Percentiles rank a stretch among this genome's conserved stretches.
Conservation (phyloP, 2,329 filamentous ascomycete genomes). For the Aspergillus sp. region DNA sequence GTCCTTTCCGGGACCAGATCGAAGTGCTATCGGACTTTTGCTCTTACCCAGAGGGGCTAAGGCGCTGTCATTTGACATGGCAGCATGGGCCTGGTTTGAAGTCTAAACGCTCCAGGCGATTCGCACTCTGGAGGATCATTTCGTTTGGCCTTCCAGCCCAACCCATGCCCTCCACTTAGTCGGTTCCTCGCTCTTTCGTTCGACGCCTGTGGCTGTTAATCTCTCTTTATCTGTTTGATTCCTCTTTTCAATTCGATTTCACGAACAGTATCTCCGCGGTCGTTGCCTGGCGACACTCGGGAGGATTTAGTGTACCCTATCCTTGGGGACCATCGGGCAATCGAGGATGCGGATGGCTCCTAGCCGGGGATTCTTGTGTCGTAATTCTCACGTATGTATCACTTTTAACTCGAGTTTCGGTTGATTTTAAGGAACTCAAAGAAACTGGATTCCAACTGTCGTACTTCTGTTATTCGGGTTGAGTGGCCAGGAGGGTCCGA, state of each 20-base stretch:
- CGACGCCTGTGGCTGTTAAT: background rate
- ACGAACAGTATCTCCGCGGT: constrained; percentile 4
- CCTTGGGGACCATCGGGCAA: constrained; percentile 3
- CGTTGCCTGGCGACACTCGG: background rate
- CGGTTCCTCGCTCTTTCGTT: background rate
- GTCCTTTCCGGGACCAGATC: constrained; percentile 15
- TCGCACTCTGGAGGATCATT: constrained; percentile 15
- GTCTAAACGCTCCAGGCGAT: constrained; percentile 8
- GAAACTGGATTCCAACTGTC: background rate
- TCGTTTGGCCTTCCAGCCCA: constrained; percentile 9
- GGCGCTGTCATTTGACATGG: background rate
- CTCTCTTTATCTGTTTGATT: background rate
- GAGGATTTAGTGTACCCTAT: constrained; percentile 14
- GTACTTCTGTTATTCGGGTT: constrained; percentile 8
- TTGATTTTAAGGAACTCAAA: background rate
- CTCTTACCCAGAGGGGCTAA: constrained; percentile 2
- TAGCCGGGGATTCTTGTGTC: background rate
- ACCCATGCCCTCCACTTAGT: background rate
- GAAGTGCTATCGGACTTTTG: constrained; percentile 14
- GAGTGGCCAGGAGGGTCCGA: background rate
- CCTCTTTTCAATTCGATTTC: background rate
- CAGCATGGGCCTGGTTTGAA: background rate
- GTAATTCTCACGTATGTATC: background rate
- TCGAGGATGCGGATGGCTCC: constrained; percentile 6
- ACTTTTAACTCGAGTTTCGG: background rate